Conservation (phyloP, 2,329 filamentous ascomycete genomes). For the Ciborinia camelliae region DNA sequence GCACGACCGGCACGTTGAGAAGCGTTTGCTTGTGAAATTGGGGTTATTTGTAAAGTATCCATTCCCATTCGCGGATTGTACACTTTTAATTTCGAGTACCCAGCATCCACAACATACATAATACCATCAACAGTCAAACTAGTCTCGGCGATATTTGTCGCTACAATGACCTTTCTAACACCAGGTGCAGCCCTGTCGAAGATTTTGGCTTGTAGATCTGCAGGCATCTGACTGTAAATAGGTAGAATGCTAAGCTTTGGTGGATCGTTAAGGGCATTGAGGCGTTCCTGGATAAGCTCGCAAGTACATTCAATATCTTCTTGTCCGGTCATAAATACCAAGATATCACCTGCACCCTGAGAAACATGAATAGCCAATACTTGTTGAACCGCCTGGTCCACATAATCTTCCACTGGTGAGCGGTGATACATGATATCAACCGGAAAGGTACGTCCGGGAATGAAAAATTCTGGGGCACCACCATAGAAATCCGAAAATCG, state of each 20-base stretch:
- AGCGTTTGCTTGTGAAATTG: conserved; percentile 94
- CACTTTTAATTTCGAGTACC: conserved; percentile 96
- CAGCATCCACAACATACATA: conserved; percentile 97
- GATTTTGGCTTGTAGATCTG: conserved; percentile 95
- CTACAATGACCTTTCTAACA: conserved; percentile 94
- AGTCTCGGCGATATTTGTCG: conserved; percentile 97
- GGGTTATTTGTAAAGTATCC: conserved; percentile 97
- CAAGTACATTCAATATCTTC: conserved; percentile 98
- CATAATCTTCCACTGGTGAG: conserved; percentile 95
- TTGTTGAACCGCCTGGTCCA: conserved; percentile 94
- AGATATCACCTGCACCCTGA: conserved; percentile 86
- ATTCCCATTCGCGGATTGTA: conserved; percentile 99
- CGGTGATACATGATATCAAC: conserved; percentile 95
- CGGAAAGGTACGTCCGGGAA: conserved; percentile 92
- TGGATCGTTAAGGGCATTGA: conserved; percentile 87
- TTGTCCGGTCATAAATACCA: conserved; percentile 99
- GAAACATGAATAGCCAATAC: conserved; percentile 94
- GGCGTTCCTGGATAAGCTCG: conserved; percentile 81
- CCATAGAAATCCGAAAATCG: conserved; percentile 95
- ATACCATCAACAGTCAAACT: conserved; percentile 98
- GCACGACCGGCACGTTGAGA: conserved; percentile 91
- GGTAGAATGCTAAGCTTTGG: conserved; percentile 92
- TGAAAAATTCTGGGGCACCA: conserved; percentile 92
- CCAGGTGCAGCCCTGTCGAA: conserved; percentile 89
- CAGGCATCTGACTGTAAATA: conserved; percentile 99